Evolutionary conservation across 805 yeast genomes (phyloP).

Genomic region (Wickerhamiella galacta): DNA sequence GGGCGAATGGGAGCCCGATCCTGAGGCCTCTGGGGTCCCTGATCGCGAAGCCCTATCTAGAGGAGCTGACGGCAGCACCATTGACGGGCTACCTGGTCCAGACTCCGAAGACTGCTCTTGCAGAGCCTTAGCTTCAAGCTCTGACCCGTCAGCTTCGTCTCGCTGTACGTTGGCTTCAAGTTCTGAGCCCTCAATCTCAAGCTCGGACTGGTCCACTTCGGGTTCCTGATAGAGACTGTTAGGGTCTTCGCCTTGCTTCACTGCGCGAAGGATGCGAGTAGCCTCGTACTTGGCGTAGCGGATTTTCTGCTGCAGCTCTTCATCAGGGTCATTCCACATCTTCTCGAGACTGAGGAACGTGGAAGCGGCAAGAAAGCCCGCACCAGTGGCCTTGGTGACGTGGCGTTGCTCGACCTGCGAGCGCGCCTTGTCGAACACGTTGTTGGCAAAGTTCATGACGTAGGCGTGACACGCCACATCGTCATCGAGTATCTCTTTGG

Average conservation of each 20-base stretch:
- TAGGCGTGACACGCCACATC: slow-evolving; percentile 41
- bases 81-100: too few species aligned
- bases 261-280: slow-evolving; percentile 35
- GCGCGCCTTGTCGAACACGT: slow-evolving; percentile 39
- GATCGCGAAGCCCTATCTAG: too few species aligned
- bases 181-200: neutral
- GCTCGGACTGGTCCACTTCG: slow-evolving; percentile 17
- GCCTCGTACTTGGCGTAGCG: slow-evolving; percentile 51
- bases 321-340: slow-evolving; percentile 19
- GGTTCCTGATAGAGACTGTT: slow-evolving; percentile 36
- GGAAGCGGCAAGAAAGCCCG: slow-evolving; percentile 36
- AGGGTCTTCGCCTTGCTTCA: slow-evolving; percentile 37
- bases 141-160: neutral
- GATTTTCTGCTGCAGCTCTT: slow-evolving; percentile 28
- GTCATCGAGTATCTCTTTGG: slow-evolving; percentile 38
- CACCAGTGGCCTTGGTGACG: slow-evolving; percentile 31
- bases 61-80: too few species aligned
- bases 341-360: slow-evolving; percentile 36
- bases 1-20: too few species aligned
- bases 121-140: neutral
- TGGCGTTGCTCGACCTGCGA: slow-evolving; percentile 30
- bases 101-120: too few species aligned
- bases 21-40: too few species aligned
- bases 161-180: neutral
- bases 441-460: slow-evolving; percentile 38